A percentile compares a stretch with the other conserved stretches of the same genome.
Evolutionary conservation across 116 monocot species (phyloP).

Genomic region (Trichopus zeylanicus): DNA sequence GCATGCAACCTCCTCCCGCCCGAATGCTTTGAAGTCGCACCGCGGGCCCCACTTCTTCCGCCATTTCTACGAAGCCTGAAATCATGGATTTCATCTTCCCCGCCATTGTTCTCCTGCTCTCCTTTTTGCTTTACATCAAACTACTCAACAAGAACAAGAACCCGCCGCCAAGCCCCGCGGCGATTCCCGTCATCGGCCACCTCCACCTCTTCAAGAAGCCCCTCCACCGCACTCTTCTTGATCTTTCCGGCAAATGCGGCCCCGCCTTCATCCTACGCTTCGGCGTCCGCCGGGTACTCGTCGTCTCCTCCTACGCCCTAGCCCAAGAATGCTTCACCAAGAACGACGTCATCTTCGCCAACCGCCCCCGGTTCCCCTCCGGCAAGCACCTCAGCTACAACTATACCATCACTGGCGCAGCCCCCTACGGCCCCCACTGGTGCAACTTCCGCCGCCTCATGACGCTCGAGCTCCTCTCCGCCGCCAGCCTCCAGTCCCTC

Average conservation of each 20-base stretch:
- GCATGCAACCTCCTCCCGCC: too few species aligned
- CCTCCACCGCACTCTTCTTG: conserved; percentile 6
- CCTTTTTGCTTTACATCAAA: too few species aligned
- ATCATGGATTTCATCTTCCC: too few species aligned
- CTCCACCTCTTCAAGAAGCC: conserved; percentile 12
- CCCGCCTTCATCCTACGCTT: conserved; percentile 9
- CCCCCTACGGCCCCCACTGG: conserved; percentile 16
- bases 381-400: conserved; percentile 3
- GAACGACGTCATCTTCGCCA: conserved; percentile 21
- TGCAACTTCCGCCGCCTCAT: conserved; percentile 6
- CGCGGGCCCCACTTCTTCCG: too few species aligned
- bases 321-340: conserved; percentile 24
- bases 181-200: conserved; percentile 9
- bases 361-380: conserved; percentile 10
- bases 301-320: conserved; percentile 11
- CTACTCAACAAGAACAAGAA: too few species aligned
- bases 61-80: too few species aligned
- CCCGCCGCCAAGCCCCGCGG: not conserved
- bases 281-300: conserved; percentile 14
- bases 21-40: too few species aligned
- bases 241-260: conserved; percentile 3
- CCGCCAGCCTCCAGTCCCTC: not conserved
- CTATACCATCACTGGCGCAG: not conserved
- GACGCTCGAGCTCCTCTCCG: conserved; percentile 8
- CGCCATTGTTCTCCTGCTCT: too few species aligned